Evolutionary conservation across 164 flowering plant species (phyloP), one percentile per base, ranked within the genome.

Genomic region (Liriodendron chinense): DNA sequence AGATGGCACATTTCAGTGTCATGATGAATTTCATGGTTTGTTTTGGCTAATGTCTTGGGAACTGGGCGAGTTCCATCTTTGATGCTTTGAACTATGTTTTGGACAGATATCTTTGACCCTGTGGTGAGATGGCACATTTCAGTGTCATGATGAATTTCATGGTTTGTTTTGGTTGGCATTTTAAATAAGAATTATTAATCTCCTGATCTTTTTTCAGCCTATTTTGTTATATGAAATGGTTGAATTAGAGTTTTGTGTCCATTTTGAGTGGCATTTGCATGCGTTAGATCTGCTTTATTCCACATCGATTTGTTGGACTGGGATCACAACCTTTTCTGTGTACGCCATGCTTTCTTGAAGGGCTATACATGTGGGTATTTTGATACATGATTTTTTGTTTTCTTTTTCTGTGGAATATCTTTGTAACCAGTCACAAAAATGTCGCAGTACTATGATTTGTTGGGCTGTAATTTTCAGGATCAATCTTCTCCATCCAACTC

Each of bases 381-480:
- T 10, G 18, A 16, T 53, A 12, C 9, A 53, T 53, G 16, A 53
- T 53, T 53, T 16, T 3, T 10, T 53, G 3, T 34, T 4, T 34
- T 4, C 5, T 34, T 34, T 34, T 34, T 34, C 43, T 34, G 43
- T 7, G 7, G 43, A 34, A 34, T 0, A 34, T 34, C 43, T 34
- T 0, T 34, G 43, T 34, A 34, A 34, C 43, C 43, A 34, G 43
- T 34, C 43, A 34, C 43, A 34, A 34, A 34, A 34, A 4, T 34
- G 43, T 34, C 0, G 43, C 43, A 4, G 43, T 53, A 53, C 13
- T 3, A 0, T 53, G 18, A 16, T 12, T 12, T 12, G 16, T 16
- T 53, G 0, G 59, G 13, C 24, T 74, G 76, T 7, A 69, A 23
- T 75, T 87, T 79, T 65, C 92, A 93, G 98, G 97, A 85, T 68